These are phyloP conservation scores for Lactifluus rugatus DNA, from an alignment of 768 basidiomycete species.

Conservation along the genomic window DNA sequence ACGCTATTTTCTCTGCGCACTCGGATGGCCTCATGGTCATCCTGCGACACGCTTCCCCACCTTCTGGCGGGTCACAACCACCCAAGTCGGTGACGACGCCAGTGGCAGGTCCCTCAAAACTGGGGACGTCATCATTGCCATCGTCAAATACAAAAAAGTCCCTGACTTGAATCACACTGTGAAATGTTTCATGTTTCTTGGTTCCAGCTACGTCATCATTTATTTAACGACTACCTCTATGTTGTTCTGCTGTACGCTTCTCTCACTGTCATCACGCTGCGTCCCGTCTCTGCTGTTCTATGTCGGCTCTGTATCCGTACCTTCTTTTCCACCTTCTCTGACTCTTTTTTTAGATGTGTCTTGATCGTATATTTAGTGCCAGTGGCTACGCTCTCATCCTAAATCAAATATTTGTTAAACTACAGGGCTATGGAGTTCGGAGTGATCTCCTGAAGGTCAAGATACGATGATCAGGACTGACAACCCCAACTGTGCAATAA, in stretches of 20 bases:
- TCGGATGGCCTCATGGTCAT: conserved; percentile 81
- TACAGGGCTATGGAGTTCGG: neutral
- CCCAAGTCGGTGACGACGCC: neutral
- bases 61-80: neutral
- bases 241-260: neutral
- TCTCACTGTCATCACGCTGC: neutral
- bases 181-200: neutral
- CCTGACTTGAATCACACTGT: neutral
- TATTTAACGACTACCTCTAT: neutral
- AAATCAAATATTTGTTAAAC: neutral
- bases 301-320: conserved; percentile 4
- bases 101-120: neutral
- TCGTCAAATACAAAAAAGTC: neutral
- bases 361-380: neutral
- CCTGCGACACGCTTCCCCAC: conserved; percentile 39
- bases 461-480: neutral
- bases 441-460: neutral
- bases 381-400: neutral
- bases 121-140: neutral
- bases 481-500: neutral
- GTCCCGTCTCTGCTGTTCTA: neutral
- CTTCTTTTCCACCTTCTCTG: neutral
- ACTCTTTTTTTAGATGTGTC: neutral
- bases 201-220: neutral
- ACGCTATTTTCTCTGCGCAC: conserved; percentile 79